Evolutionary conservation across 192 early-diverging fungal genomes (phyloP), one percentile per base, ranked within the genome.

Genomic region (Rhizophlyctis rosea): DNA sequence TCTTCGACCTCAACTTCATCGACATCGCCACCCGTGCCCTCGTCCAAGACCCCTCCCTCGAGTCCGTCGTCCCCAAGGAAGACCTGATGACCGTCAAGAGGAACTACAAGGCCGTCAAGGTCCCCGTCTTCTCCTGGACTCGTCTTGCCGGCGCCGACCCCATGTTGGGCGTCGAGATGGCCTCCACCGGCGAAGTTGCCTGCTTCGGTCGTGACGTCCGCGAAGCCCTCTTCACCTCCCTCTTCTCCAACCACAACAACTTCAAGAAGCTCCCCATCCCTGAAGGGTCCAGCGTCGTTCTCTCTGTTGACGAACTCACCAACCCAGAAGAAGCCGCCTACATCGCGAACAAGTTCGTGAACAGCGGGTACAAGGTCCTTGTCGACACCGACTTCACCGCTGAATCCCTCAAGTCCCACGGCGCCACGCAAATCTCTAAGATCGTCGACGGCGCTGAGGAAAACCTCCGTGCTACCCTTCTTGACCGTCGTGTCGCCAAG

Each of bases 121-220:
- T 90, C 31, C 94, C 94, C 29, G 90, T 97, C 65, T 98, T 98
- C 84, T 88, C 85, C 39, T 98, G 91, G 90, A 97, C 92, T 47
- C 91, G 96, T 35, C 78, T 98, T 32, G 87, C 83, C 2, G 94
- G 96, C 39, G 96, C 96, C 21, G 96, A 98, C 65, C 94, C 96
- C 35, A 87, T 95, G 78, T 80, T 98, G 34, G 93, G 93, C 57
- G 96, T 98, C 54, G 96, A 98, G 76, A 98, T 98, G 96, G 88
- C 94, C 24, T 93, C 91, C 14, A 98, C 96, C 2, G 96, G 96
- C 56, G 96, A 98, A 80, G 93, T 98, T 16, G 96, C 96, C 0
- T 95, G 94, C 77, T 98, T 98, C 67, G 96, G 96, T 25, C 77
- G 79, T 30, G 88, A 95, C 59, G 88, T 95, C 52, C 80, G 88